These are phyloP conservation scores for Eucommia ulmoides DNA, from an alignment of 257 asterid genomes.

Conservation along the genomic window DNA sequence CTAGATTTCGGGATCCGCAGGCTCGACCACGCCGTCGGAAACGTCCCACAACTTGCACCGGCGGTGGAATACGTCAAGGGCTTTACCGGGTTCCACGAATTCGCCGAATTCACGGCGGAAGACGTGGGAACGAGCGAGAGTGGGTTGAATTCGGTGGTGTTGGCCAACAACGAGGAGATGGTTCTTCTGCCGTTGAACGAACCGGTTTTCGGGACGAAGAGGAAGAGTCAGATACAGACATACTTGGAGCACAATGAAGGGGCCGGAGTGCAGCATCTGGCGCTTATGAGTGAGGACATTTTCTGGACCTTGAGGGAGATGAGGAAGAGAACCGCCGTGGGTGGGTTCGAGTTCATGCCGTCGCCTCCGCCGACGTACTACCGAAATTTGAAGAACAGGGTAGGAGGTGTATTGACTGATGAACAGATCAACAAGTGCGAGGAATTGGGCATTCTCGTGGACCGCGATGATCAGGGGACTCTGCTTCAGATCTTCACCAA, in stretches of 20 bases:
- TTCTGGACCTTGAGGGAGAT: constrained; percentile 71
- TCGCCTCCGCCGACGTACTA: constrained; percentile 81
- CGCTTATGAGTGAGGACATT: constrained; percentile 58
- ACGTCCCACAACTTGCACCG: constrained; percentile 55
- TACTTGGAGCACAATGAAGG: constrained; percentile 96
- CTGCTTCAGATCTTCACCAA: constrained; percentile 94
- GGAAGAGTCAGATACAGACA: constrained; percentile 97
- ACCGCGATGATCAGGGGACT: constrained; percentile 94
- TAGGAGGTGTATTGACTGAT: constrained; percentile 59
- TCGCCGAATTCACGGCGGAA: constrained; percentile 75
- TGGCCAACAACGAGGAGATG: constrained; percentile 69
- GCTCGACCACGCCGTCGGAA: constrained; percentile 88
- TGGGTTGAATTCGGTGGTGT: constrained; percentile 72
- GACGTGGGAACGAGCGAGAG: constrained; percentile 89
- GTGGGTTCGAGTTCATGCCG: constrained; percentile 97
- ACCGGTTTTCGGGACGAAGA: constrained; percentile 73
- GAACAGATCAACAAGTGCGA: constrained; percentile 78
- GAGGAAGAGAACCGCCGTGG: constrained; percentile 77
- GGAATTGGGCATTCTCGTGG: constrained; percentile 87
- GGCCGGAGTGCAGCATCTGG: constrained; percentile 90
- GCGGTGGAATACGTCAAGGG: constrained; percentile 56
- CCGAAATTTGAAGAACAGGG: constrained; percentile 53
- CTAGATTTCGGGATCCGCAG: constrained; percentile 66
- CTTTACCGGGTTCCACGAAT: constrained; percentile 80
- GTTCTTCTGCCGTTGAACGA: constrained; percentile 76